phyloP scores from a whole-genome alignment of 805 yeast genomes.

The Yamadazyma laniorum region DNA sequence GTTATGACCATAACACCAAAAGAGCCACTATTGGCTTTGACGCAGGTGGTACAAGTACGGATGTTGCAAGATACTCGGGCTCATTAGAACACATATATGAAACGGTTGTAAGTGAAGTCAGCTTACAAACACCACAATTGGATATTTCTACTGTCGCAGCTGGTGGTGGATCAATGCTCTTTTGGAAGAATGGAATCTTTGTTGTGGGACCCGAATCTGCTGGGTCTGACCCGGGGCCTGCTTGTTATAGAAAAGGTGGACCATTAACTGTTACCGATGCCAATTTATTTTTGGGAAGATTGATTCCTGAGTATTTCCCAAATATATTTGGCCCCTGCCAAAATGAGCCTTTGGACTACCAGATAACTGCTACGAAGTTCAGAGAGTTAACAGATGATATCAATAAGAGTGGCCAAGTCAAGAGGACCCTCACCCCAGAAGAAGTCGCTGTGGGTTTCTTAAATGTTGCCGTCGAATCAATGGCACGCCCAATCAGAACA shows the following conservation, averaged over 20 bases:
- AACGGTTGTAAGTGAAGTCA: constrained; percentile 44
- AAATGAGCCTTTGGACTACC: constrained; percentile 31
- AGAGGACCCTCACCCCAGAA: constrained; percentile 23
- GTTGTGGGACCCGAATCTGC: constrained; percentile 43
- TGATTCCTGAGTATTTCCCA: constrained; percentile 38
- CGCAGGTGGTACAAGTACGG: constrained; percentile 49
- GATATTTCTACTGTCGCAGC: constrained; percentile 48
- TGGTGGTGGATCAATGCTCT: constrained; percentile 43
- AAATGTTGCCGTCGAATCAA: constrained; percentile 34
- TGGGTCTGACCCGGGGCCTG: constrained; percentile 41
- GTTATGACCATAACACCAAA: constrained; percentile 43
- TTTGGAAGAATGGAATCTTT: constrained; percentile 38
- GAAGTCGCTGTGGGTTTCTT: constrained; percentile 35
- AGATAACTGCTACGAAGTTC: constrained; percentile 50
- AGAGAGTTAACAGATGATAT: constrained; percentile 45
- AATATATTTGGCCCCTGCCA: constrained; percentile 38
- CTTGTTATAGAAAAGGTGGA: constrained; percentile 40
- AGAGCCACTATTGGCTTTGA: constrained; percentile 40
- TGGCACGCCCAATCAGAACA: constrained; percentile 34
- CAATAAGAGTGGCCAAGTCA: constrained; percentile 32
- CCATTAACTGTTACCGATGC: constrained; percentile 42
- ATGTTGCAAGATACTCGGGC: constrained; percentile 43
- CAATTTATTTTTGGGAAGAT: constrained; percentile 33
- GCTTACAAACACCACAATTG: constrained; percentile 45
- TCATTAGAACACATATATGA: constrained; percentile 42